These are phyloP conservation scores for Aspergillus quadrilineatus DNA, from an alignment of 2,329 filamentous ascomycete genomes.

Conservation along the genomic window DNA sequence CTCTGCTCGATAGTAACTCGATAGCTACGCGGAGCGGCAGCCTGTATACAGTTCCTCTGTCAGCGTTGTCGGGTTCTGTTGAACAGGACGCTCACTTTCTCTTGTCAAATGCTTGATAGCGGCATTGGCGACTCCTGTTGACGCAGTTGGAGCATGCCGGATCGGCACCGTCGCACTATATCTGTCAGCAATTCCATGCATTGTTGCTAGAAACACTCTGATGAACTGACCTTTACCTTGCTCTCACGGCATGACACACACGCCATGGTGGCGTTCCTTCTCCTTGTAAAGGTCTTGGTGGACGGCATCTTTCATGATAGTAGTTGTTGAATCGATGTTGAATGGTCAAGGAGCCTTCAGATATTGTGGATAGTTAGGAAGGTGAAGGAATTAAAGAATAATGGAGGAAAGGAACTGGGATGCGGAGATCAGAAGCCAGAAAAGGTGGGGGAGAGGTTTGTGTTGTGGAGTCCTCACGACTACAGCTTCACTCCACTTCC, in stretches of 20 bases:
- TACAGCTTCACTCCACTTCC: background rate
- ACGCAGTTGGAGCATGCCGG: constrained; percentile 5
- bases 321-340: background rate
- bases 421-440: background rate
- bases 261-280: constrained; percentile 2
- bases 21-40: constrained; percentile 24
- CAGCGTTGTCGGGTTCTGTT: background rate
- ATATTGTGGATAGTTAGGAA: no score
- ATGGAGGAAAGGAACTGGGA: background rate
- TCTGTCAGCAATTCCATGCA: background rate
- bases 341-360: no score
- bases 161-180: constrained; percentile 1
- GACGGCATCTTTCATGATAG: background rate
- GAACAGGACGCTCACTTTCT: background rate
- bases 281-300: background rate
- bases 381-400: no score
- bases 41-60: background rate
- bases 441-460: background rate
- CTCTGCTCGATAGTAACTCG: constrained; percentile 23
- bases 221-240: constrained; percentile 1
- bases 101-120: constrained; percentile 4
- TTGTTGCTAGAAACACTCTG: no score
- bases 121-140: background rate
- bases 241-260: constrained; percentile 6
- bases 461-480: background rate